A percentile compares a stretch with the other conserved stretches of the same genome.
phyloP scores from a whole-genome alignment of 345 rosid genomes.

The Eucalyptus decipiens region DNA sequence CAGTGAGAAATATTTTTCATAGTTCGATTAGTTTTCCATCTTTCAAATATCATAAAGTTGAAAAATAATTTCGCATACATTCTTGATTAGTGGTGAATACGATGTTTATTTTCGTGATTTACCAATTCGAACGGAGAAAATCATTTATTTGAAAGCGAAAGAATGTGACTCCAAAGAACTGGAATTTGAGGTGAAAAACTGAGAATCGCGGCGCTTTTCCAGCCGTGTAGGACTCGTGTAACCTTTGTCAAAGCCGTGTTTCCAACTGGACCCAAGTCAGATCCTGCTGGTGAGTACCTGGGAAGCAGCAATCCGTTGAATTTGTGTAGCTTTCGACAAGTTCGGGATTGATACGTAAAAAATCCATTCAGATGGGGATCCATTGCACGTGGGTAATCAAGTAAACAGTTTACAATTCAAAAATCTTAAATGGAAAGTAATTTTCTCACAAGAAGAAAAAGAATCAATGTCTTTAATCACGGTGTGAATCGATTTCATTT shows the following conservation, averaged over 20 bases:
- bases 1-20: accelerated
- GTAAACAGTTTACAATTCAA: background rate
- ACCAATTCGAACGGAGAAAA: background rate
- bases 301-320: background rate
- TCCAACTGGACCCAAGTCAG: background rate
- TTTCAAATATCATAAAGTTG: background rate
- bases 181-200: background rate
- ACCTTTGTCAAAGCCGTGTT: background rate
- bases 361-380: background rate
- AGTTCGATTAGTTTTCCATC: accelerated
- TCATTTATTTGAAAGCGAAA: background rate
- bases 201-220: background rate
- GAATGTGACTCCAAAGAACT: background rate
- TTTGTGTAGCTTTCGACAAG: background rate
- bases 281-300: background rate
- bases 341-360: background rate
- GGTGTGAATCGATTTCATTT: background rate
- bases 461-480: background rate
- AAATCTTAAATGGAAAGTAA: background rate
- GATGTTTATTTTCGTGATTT: background rate
- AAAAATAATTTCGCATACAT: background rate
- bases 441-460: background rate
- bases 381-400: background rate
- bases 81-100: background rate
- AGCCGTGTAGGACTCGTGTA: background rate